phyloP scores from a whole-genome alignment of 495 filamentous ascomycete genomes.

The Echria macrotheca region DNA sequence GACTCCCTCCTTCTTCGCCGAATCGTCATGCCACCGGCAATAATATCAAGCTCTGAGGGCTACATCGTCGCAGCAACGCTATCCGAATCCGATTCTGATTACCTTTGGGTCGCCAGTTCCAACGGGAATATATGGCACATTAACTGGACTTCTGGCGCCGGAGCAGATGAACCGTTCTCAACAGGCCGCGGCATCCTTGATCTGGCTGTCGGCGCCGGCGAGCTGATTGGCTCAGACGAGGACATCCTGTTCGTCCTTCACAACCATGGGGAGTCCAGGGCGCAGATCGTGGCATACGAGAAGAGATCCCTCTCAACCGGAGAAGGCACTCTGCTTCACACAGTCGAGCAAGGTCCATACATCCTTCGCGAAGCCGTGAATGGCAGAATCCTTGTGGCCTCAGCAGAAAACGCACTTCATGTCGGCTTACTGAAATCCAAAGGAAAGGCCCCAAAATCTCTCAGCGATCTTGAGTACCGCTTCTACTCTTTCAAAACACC shows the following conservation, averaged over 20 bases:
- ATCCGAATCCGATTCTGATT: conserved; percentile 51
- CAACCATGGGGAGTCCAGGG: conserved; percentile 18
- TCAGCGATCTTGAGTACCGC: conserved; percentile 41
- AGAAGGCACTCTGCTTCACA: conserved; percentile 27
- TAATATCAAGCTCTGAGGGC: no score
- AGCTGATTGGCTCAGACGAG: conserved; percentile 27
- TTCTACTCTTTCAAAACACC: conserved; percentile 46
- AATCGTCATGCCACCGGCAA: no score
- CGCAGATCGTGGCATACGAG: conserved; percentile 40
- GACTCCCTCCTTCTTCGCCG: conserved; percentile 73
- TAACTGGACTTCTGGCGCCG: conserved; percentile 65
- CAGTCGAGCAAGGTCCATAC: conserved; percentile 26
- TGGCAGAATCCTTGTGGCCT: conserved; percentile 32
- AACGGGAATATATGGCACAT: conserved; percentile 62
- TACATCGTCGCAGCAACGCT: conserved; percentile 52
- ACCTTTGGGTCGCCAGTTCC: conserved; percentile 65
- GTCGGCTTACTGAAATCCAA: conserved; percentile 30
- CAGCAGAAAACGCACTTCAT: conserved; percentile 33
- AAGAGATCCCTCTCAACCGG: conserved; percentile 17
- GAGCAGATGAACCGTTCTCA: conserved; percentile 31
- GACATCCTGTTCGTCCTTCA: conserved; percentile 44
- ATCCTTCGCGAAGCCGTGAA: conserved; percentile 27
- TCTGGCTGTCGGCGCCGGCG: conserved; percentile 39
- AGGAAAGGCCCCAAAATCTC: conserved; percentile 2
- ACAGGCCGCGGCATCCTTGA: conserved; percentile 36